phyloP scores from a whole-genome alignment of 2,329 filamentous ascomycete species.

The Aspergillus floridensis region DNA sequence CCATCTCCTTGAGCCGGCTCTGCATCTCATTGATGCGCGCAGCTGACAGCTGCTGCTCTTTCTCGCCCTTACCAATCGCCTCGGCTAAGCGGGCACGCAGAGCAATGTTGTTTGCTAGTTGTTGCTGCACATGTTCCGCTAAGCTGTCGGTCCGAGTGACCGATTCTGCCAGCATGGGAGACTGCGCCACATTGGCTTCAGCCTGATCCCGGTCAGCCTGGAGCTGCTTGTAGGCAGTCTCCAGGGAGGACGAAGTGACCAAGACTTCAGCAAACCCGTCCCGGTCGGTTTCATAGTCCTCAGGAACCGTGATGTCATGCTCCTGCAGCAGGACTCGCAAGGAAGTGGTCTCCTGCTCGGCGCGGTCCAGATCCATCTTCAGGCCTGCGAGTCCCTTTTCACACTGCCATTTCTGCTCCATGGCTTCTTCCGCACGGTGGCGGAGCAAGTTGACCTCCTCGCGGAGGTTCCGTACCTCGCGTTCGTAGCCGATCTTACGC shows the following conservation, averaged over 20 bases:
- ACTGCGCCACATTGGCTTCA: conserved; percentile 67
- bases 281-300: conserved; percentile 51
- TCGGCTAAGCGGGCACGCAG: conserved; percentile 74
- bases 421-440: conserved; percentile 83
- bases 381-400: conserved; percentile 84
- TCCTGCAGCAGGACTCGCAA: conserved; percentile 75
- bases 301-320: conserved; percentile 74
- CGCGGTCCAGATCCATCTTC: conserved; percentile 95
- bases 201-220: conserved; percentile 66
- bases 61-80: conserved; percentile 79
- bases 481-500: conserved; percentile 75
- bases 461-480: conserved; percentile 74
- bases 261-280: conserved; percentile 47
- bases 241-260: conserved; percentile 68
- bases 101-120: conserved; percentile 73
- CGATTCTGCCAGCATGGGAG: conserved; percentile 70
- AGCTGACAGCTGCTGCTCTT: conserved; percentile 75
- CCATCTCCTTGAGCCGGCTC: conserved; percentile 72
- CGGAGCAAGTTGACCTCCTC: conserved; percentile 82
- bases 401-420: conserved; percentile 94
- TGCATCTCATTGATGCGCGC: conserved; percentile 82
- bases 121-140: conserved; percentile 72
- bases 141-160: conserved; percentile 77
- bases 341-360: conserved; percentile 87
- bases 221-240: conserved; percentile 71